These are phyloP conservation scores for Magnaporthales sp. DNA, from an alignment of 2,329 filamentous ascomycete species.

Conservation along the genomic window DNA sequence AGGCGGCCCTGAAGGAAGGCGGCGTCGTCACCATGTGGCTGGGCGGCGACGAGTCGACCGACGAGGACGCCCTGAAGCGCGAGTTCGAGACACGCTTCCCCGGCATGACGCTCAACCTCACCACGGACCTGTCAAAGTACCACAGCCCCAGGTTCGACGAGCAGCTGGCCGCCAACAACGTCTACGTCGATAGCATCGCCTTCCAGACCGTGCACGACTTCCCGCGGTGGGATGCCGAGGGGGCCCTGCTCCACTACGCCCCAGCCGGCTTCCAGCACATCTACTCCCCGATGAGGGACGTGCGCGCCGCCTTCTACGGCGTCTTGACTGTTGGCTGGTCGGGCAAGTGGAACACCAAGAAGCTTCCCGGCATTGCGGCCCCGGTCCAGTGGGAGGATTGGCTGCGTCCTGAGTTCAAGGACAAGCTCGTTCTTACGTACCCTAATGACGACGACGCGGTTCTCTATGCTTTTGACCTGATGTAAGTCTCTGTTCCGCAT, in stretches of 20 bases:
- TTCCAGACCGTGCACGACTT: constrained; percentile 44
- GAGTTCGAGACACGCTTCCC: constrained; percentile 39
- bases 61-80: constrained; percentile 28
- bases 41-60: constrained; percentile 34
- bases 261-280: constrained; percentile 36
- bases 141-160: constrained; percentile 37
- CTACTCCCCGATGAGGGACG: constrained; percentile 30
- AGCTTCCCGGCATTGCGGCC: constrained; percentile 21
- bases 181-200: constrained; percentile 35
- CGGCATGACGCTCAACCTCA: constrained; percentile 40
- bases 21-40: constrained; percentile 36
- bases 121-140: constrained; percentile 48
- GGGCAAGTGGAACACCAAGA: constrained; percentile 26
- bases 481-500: constrained; percentile 22
- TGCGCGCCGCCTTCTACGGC: constrained; percentile 32
- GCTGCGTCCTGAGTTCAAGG: constrained; percentile 39
- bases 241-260: constrained; percentile 38
- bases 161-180: constrained; percentile 27
- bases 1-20: constrained; percentile 38
- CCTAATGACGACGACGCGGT: constrained; percentile 51
- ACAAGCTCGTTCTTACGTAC: constrained; percentile 44
- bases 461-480: constrained; percentile 37
- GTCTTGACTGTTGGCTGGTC: constrained; percentile 29
- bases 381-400: constrained; percentile 33
- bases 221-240: constrained; percentile 38